Evolutionary conservation across 495 filamentous ascomycete genomes (phyloP), one percentile per base, ranked within the genome.

Genomic region (Xylona heveae): DNA sequence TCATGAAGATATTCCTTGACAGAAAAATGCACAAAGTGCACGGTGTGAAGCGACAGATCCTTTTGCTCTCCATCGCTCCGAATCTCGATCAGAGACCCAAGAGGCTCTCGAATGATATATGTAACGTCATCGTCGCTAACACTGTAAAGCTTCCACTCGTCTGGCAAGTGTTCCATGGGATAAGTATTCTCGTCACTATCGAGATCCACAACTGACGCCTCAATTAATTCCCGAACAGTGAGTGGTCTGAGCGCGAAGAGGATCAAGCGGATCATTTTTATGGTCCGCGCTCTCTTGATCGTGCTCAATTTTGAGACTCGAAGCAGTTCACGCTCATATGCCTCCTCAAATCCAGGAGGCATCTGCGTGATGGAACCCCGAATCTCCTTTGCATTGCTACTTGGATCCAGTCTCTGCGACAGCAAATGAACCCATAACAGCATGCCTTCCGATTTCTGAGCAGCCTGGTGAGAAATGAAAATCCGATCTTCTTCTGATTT

Each of bases 1-100:
- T n/a, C n/a, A n/a, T n/a, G n/a, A n/a, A 48, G 41, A 26, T 36
- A 48, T 15, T 48, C 45, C 20, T 44, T 44, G 13, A 36, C 38
- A 1, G 41, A 47, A 16, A 43, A 48, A 30, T 47, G 44, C 6
- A 36, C 37, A 20, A 48, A 47, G 18, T 48, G 44, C 10, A 48
- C 21, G 5, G 29, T 47, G 5, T 31, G 28, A 6, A 21, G 14
- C n/a, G 30, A 30, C 21, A 40, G n/a, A 12, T 24, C 25, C 15
- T 37, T 21, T 26, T 36, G 30, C n/a, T 18, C 19, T 8, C 8
- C 16, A 5, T 37, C 18, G 8, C 41, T 34, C 13, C 30, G 36
- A 8, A 45, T 19, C 22, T 45, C 41, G 15, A 45, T 29, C 17
- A 45, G 26, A 13, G 42, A 45, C 3, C 42, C 42, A 7, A 36